Conservation (phyloP, 2,329 filamentous ascomycete species). For the Aspergillus tanneri region DNA sequence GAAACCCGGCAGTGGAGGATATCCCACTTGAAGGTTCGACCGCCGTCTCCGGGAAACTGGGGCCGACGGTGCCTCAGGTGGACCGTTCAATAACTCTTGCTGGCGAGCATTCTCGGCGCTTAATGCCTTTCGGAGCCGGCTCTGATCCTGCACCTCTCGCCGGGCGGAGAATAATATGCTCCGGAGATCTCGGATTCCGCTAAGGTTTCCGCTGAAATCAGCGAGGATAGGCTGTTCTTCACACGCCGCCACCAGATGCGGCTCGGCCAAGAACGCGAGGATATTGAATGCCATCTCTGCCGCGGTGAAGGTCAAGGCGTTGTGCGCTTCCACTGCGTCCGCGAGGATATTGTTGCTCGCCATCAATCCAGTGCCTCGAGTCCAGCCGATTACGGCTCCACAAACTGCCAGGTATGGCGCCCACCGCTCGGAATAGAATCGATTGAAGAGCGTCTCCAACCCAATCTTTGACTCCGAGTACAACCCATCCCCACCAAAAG, state of each 20-base stretch:
- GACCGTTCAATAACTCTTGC: too few species aligned
- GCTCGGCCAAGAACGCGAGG: slow-evolving; percentile 34
- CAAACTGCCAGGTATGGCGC: slow-evolving; percentile 39
- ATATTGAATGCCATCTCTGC: slow-evolving; percentile 47
- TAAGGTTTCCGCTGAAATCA: slow-evolving; percentile 42
- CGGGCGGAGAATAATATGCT: too few species aligned
- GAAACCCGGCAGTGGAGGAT: slow-evolving; percentile 7
- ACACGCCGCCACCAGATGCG: slow-evolving; percentile 32
- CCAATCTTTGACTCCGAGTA: slow-evolving; percentile 50
- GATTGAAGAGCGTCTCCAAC: slow-evolving; percentile 21
- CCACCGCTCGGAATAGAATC: slow-evolving; percentile 21
- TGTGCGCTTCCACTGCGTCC: slow-evolving; percentile 37
- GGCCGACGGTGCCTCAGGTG: too few species aligned
- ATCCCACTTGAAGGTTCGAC: slow-evolving; percentile 10
- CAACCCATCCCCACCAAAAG: slow-evolving; percentile 46
- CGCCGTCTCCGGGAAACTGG: background rate
- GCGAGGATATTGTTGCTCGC: slow-evolving; percentile 43
- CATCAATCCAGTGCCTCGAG: slow-evolving; percentile 48
- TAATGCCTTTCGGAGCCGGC: too few species aligned
- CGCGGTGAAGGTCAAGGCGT: slow-evolving; percentile 41
- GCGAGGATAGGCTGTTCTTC: slow-evolving; percentile 54
- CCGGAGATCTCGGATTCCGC: too few species aligned
- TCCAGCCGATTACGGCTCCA: slow-evolving; percentile 49
- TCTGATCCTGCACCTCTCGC: too few species aligned
- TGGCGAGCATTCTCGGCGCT: too few species aligned